Conservation (phyloP, 176 grass and related monocot genomes). For the Avena eriantha region DNA sequence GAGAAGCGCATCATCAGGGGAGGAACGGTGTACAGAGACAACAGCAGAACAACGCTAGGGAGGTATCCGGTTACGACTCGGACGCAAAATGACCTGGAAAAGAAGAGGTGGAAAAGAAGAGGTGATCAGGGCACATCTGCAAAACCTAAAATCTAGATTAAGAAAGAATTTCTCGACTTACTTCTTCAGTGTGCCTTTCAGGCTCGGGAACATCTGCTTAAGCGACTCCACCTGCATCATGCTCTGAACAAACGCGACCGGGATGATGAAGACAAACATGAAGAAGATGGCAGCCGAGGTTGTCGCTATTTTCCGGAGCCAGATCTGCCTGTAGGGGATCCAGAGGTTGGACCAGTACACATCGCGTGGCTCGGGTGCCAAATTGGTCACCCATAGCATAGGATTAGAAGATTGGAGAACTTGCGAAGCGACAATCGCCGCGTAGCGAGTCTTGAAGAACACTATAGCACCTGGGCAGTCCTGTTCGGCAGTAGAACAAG, state of each 20-base stretch:
- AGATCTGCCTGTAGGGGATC: constrained; percentile 81
- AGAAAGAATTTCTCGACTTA: constrained; percentile 49
- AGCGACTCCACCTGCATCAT: constrained; percentile 80
- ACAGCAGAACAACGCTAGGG: constrained; percentile 81
- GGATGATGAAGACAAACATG: constrained; percentile 86
- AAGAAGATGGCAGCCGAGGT: constrained; percentile 68
- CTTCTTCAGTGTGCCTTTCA: constrained; percentile 60
- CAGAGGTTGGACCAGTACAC: constrained; percentile 95
- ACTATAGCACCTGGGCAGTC: constrained; percentile 85
- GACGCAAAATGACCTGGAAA: constrained; percentile 60
- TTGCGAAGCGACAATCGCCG: constrained; percentile 73
- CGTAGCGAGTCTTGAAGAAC: constrained; percentile 98
- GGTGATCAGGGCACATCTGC: constrained; percentile 17
- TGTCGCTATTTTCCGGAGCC: constrained; percentile 71
- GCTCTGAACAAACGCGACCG: constrained; percentile 86
- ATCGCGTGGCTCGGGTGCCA: constrained; percentile 80
- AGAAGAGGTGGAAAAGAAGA: constrained; percentile 32
- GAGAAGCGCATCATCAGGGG: constrained; percentile 95
- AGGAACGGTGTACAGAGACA: constrained; percentile 83
- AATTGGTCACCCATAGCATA: constrained; percentile 87
- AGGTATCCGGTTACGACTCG: constrained; percentile 87
- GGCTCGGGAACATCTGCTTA: constrained; percentile 54
- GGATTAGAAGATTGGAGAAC: constrained; percentile 87
- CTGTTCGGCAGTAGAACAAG: constrained; percentile 47
- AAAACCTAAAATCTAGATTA: constrained; percentile 28